Evolutionary conservation across 495 filamentous ascomycete genomes (phyloP).

Genomic region (Penicillium manginii): DNA sequence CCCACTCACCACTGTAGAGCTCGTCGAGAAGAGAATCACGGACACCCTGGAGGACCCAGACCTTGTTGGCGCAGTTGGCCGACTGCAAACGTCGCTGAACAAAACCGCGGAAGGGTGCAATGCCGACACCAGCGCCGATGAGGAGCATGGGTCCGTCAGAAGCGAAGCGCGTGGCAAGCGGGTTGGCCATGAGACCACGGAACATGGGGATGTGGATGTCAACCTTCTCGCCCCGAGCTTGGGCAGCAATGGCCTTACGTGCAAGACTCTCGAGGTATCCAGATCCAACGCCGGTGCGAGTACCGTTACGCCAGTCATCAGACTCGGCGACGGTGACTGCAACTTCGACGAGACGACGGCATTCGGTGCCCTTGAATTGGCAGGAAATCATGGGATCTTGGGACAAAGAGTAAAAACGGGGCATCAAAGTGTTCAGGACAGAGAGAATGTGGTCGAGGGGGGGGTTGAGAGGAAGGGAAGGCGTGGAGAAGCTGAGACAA

Average conservation of each 20-base stretch:
- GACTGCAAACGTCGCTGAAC: constrained; percentile 93
- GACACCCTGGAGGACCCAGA: constrained; percentile 98
- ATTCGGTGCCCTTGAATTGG: constrained; percentile 64
- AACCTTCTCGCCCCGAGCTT: constrained; percentile 52
- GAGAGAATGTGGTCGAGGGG: constrained; percentile 81
- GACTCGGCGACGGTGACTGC: constrained; percentile 93
- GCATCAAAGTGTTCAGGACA: constrained; percentile 85
- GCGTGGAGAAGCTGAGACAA: constrained; percentile 84
- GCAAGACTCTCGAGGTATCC: constrained; percentile 89
- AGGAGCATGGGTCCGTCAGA: constrained; percentile 95
- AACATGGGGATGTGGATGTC: constrained; percentile 90
- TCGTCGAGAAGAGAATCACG: constrained; percentile 92
- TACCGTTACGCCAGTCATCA: constrained; percentile 72
- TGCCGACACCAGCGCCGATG: constrained; percentile 94
- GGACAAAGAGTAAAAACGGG: constrained; percentile 95
- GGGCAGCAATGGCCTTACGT: constrained; percentile 64
- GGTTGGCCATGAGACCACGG: constrained; percentile 98
- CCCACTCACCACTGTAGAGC: constrained; percentile 95
- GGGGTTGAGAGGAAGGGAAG: constrained; percentile 86
- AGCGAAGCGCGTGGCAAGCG: constrained; percentile 84
- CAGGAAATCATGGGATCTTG: constrained; percentile 90
- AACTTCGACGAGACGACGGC: constrained; percentile 86
- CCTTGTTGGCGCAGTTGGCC: constrained; percentile 98
- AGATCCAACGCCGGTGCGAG: constrained; percentile 71
- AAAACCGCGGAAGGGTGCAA: constrained; percentile 96